Conservation (phyloP, 2,329 filamentous ascomycete genomes). For the Trichoderma endophyticum region DNA sequence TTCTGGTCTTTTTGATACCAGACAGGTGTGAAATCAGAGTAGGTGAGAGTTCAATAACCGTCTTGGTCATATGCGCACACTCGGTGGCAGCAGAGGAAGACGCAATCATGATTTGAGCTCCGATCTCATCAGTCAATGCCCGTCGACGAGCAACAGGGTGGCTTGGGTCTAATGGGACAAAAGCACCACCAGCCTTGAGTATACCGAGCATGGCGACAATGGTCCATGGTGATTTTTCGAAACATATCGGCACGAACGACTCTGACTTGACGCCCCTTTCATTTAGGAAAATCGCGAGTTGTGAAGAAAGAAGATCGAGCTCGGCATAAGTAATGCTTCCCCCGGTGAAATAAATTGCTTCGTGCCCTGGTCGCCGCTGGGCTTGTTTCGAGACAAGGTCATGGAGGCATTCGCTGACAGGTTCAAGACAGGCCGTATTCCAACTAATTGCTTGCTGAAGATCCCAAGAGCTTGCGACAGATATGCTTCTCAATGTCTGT, state of each 20-base stretch:
- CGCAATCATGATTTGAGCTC: neutral
- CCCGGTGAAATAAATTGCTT: constrained; percentile 11
- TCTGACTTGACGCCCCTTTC: constrained; percentile 25
- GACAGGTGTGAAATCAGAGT: neutral
- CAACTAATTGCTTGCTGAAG: neutral
- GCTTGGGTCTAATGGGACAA: constrained; percentile 16
- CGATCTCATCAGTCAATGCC: neutral
- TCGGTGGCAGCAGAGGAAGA: neutral
- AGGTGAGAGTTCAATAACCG: neutral
- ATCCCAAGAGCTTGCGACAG: constrained; percentile 7
- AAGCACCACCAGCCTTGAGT: constrained; percentile 31
- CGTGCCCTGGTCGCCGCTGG: neutral
- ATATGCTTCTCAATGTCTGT: neutral
- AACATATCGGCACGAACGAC: constrained; percentile 29
- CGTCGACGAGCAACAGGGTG: neutral
- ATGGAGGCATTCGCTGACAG: neutral
- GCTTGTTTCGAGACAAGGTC: constrained; percentile 7
- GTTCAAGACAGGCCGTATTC: neutral
- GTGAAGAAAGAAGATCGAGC: constrained; percentile 17
- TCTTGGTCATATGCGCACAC: neutral
- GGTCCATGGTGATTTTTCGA: constrained; percentile 34
- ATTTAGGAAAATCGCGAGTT: constrained; percentile 14
- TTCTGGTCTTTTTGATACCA: neutral
- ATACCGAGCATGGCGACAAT: constrained; percentile 31
- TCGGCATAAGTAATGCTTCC: constrained; percentile 21